Evolutionary conservation across 2,329 filamentous ascomycete genomes (phyloP), one percentile per base, ranked within the genome.

Genomic region (Clarireedia homoeocarpa): DNA sequence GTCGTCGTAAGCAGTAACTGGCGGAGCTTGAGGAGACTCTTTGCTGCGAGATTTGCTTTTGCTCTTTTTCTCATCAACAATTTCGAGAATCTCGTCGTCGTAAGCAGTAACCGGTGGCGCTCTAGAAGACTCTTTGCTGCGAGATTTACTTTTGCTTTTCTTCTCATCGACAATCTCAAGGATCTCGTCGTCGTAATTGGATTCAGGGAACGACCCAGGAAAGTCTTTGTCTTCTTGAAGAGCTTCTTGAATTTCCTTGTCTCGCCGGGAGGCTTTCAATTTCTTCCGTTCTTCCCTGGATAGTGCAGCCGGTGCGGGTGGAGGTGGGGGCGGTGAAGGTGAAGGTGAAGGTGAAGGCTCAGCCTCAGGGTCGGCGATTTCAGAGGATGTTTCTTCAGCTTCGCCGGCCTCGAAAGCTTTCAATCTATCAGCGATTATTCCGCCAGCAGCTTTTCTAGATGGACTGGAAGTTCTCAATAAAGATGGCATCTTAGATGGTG

Each of bases 371-470:
- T 51, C 53, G 27, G 40, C 46, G 50, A 51, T 20, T 27, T 55
- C n/a, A 59, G 58, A 23, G 60, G 61, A 20, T 60, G 59, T 40
- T 56, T 55, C 17, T 26, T 55, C 46, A 17, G 15, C 71, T 52
- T 72, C 68, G 51, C 68, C 62, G 51, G 73, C 63, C 69, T 84
- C 78, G 64, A 83, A 83, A 30, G 77, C 75, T 68, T 76, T 81
- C 59, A 82, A 74, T 63, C 73, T 77, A 65, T 83, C 78, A 55
- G 79, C 75, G 66, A 83, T 77, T 66, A 78, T 82, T 59, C 74
- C 74, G 58, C 73, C 71, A 45, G 75, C 71, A 50, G 73, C 65
- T 69, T 79, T 82, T 62, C 77, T 79, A 51, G 71, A 71, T 30
- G 65, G 27, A 27, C 55, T 55, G 70, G 74, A 73, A 56, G 73